Base-by-base conservation (phyloP, 768 basidiomycete genomes). In the Boletellus ananas region DNA sequence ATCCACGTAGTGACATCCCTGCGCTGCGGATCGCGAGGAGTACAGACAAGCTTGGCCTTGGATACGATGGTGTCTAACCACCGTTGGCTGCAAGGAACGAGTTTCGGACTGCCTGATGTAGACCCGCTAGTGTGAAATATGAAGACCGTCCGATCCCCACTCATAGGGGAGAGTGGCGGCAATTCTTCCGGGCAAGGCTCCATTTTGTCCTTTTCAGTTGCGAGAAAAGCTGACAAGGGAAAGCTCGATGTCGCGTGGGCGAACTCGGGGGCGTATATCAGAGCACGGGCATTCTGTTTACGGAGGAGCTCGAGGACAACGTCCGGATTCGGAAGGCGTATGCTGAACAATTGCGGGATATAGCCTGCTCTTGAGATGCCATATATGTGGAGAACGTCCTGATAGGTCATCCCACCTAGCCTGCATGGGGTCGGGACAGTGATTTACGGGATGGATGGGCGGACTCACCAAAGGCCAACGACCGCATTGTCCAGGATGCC, bases 111-210 rank as follows among this genome's bases (percentile, higher is more conserved):
- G 43, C 87, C 87, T n/a, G 86, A 89, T 7, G 88, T 90, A 34
- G 87, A 89, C 14, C 88, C 88, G 51, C 83, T 85, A 10, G 88
- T 89, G 65, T 88, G 88, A 74, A 87, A 90, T 46, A 88, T 72
- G 72, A 89, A 81, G 40, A 76, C 76, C 23, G 72, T 65, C 45
- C 84, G 81, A 48, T 71, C 67, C 29, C 56, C 68, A 45, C 49
- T 54, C 45, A 49, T 63, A 47, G 58, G 66, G 56, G 70, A 65
- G 34, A 81, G 67, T 17, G 68, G 67, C 25, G 80, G 79, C 7
- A 85, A 64, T 29, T 71, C 59, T 21, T 69, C 65, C 34, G 68
- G 59, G 33, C 71, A 66, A 31, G 52, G 53, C 55, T 51, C 68
- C 73, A 77, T 67, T 35, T 66, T 59, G 44, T 69, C 67, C 56